Evolutionary conservation across 768 basidiomycete genomes (phyloP), one percentile per base, ranked within the genome.

Genomic region (Phanerodontia chrysosporium): DNA sequence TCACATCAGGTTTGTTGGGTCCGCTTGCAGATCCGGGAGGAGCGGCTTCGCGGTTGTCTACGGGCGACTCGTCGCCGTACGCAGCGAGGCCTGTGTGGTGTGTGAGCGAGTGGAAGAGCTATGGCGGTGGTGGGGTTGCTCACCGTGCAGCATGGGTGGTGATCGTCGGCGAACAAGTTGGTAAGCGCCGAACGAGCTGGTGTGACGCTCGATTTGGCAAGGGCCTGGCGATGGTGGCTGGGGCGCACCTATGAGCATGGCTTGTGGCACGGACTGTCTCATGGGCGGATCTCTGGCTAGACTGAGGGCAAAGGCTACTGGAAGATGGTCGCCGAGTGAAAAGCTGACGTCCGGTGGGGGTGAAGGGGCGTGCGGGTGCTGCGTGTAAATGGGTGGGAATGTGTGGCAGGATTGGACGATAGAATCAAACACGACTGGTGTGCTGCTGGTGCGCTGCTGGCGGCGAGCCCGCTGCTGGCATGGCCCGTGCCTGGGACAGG

Each of bases 51-150:
- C 25, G 16, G 22, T 10, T 22, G 51, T 85, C 85, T 61, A 82
- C 84, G 22, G 77, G 78, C n/a, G 82, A 82, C 63, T 85, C 86
- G 55, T 83, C 85, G 64, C 78, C 83, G 65, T 87, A 87, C 30
- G 81, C 81, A 27, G 82, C 81, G 35, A 88, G 80, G 21, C 84
- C 86, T 87, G 51, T 5, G 30, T 16, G 13, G 1, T 51, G 28
- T 14, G 49, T 24, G 46, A 51, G 18, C 7, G 22, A 22, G 16
- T 30, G 10, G 4, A 30, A 30, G 30, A 5, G 6, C 49, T 24
- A 22, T n/a, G 28, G 8, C 9, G 16, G 12, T 9, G 13, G 12
- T 29, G 18, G 30, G 12, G 28, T 9, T n/a, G 21, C 46, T 32
- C 32, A 36, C 56, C 56, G 56, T 57, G 56, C 27, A 57, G 32